phyloP scores from a whole-genome alignment of 495 filamentous ascomycete genomes.

The Tuber borchii region DNA sequence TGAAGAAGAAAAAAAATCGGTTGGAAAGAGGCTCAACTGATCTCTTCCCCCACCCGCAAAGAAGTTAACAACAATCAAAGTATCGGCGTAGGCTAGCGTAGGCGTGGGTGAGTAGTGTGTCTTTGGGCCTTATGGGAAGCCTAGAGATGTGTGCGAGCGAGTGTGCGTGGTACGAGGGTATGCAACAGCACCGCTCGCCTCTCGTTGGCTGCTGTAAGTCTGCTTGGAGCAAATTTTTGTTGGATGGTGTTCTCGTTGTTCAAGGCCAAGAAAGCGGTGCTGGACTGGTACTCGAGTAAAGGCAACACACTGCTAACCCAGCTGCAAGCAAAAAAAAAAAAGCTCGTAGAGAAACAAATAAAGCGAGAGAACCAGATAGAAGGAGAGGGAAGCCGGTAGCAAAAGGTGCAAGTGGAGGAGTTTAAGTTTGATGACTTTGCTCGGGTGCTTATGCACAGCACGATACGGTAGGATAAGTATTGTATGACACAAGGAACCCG shows the following conservation, averaged over 20 bases:
- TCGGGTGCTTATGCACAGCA: background rate
- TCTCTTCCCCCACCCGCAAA: background rate
- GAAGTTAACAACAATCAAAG: background rate
- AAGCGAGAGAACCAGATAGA: background rate
- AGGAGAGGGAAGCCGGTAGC: background rate
- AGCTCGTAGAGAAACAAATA: background rate
- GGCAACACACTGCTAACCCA: background rate
- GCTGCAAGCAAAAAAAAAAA: background rate
- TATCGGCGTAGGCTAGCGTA: background rate
- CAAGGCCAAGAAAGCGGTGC: background rate
- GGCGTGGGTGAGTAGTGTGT: background rate
- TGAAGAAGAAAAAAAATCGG: background rate
- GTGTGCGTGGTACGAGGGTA: background rate
- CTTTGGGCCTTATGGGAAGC: background rate
- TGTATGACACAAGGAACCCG: background rate
- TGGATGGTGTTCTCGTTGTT: background rate
- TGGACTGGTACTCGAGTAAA: background rate
- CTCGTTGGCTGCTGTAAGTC: background rate
- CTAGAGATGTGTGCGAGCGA: background rate
- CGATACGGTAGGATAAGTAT: background rate
- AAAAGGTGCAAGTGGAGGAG: background rate
- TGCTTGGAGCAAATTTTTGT: background rate
- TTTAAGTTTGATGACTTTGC: background rate
- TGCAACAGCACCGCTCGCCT: background rate
- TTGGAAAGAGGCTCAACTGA: background rate